phyloP scores from a whole-genome alignment of 2,329 filamentous ascomycete genomes.

The Botrytis pseudocinerea region DNA sequence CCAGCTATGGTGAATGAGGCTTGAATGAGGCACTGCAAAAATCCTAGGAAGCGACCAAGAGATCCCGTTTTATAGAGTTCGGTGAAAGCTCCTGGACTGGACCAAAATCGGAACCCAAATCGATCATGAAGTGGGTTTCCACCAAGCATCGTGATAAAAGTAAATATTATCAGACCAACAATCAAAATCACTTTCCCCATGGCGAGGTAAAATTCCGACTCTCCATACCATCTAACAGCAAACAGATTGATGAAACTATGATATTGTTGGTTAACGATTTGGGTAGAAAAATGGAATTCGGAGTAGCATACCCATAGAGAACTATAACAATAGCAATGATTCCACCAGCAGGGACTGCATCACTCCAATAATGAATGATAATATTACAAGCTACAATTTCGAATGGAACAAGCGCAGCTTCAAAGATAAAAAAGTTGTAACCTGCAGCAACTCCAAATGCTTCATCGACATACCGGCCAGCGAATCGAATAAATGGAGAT shows the following conservation, averaged over 20 bases:
- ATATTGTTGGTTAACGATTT: constrained; percentile 42
- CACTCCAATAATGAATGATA: constrained; percentile 52
- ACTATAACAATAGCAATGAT: constrained; percentile 58
- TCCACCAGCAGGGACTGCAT: constrained; percentile 46
- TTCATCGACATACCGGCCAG: constrained; percentile 72
- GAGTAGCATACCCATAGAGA: constrained; percentile 41
- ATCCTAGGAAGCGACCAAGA: constrained; percentile 53
- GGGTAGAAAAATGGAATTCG: constrained; percentile 37
- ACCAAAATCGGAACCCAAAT: constrained; percentile 51
- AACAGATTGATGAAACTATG: constrained; percentile 45
- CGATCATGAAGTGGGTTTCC: constrained; percentile 34
- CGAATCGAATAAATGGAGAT: constrained; percentile 76
- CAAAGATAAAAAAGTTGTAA: constrained; percentile 74
- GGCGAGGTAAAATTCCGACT: constrained; percentile 56
- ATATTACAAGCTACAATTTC: constrained; percentile 47
- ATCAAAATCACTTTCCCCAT: constrained; percentile 41
- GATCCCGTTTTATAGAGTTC: constrained; percentile 45
- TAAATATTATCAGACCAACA: constrained; percentile 38
- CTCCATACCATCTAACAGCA: constrained; percentile 58
- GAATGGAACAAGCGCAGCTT: constrained; percentile 52
- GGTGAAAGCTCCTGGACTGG: constrained; percentile 48
- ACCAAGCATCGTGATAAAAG: constrained; percentile 43
- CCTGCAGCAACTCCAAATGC: constrained; percentile 72
- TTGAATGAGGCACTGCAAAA: constrained; percentile 50
- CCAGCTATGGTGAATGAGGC: constrained; percentile 53